Conservation (phyloP, 2,329 filamentous ascomycete species). For the Colletotrichum scovillei region DNA sequence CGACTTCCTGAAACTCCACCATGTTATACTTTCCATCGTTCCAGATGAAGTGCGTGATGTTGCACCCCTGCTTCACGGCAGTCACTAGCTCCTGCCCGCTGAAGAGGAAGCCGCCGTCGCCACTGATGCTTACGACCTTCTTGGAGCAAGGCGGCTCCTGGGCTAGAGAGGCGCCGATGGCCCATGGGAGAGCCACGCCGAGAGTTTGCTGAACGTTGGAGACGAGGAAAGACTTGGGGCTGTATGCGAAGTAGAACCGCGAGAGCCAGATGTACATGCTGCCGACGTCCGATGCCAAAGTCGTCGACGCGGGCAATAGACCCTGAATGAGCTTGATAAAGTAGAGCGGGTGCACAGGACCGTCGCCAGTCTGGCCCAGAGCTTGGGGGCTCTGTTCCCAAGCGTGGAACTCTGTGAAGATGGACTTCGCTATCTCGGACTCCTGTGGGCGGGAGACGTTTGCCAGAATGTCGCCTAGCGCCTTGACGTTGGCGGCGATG, state of each 20-base stretch:
- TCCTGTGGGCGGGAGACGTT: conserved; percentile 48
- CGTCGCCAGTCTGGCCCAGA: conserved; percentile 37
- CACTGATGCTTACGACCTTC: conserved; percentile 57
- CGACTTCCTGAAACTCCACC: conserved; percentile 62
- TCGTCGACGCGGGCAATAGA: conserved; percentile 51
- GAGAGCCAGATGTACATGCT: conserved; percentile 62
- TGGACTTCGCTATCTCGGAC: conserved; percentile 45
- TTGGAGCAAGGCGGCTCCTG: conserved; percentile 54
- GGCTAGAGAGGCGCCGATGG: conserved; percentile 56
- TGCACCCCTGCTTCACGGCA: conserved; percentile 57
- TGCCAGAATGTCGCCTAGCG: conserved; percentile 45
- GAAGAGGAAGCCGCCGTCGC: conserved; percentile 63
- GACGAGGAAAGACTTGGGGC: conserved; percentile 56
- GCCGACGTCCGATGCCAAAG: conserved; percentile 57
- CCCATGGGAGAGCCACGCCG: conserved; percentile 59
- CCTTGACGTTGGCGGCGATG: conserved; percentile 52
- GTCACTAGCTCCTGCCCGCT: conserved; percentile 57
- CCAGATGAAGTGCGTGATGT: conserved; percentile 63
- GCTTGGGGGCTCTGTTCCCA: conserved; percentile 45
- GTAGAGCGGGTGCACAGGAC: conserved; percentile 56
- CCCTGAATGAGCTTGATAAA: conserved; percentile 57
- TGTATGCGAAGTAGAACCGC: conserved; percentile 56
- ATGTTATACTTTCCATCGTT: conserved; percentile 62
- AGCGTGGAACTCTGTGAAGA: conserved; percentile 49
- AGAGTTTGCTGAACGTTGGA: conserved; percentile 62